These are phyloP conservation scores for Ophiorrhiza pumila DNA, from an alignment of 257 asterid species.

Conservation along the genomic window DNA sequence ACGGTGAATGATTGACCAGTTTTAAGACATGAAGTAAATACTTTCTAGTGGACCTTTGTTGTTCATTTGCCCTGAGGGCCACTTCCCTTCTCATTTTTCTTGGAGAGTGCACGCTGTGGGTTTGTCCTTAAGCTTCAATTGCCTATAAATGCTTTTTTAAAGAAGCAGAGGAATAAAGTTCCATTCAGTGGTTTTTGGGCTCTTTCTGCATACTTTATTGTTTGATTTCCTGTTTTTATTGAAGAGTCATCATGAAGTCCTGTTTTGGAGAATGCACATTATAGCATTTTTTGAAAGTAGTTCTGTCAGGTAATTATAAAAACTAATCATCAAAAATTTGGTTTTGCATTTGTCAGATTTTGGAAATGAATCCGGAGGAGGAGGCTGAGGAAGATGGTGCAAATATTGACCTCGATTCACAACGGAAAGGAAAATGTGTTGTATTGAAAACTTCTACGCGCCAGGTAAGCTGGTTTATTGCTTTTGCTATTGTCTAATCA, in stretches of 20 bases:
- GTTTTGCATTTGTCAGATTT: conserved; percentile 41
- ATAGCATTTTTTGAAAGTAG: neutral
- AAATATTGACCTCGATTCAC: conserved; percentile 95
- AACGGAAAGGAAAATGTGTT: conserved; percentile 96
- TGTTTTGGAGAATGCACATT: too few species aligned
- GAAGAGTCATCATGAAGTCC: neutral
- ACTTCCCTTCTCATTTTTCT: neutral
- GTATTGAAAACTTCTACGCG: conserved; percentile 95
- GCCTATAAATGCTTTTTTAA: neutral
- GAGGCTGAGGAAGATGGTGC: conserved; percentile 99
- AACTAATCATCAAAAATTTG: neutral
- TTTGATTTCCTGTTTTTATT: neutral
- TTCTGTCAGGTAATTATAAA: neutral
- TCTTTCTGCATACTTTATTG: neutral
- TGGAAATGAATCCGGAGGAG: conserved; percentile 99
- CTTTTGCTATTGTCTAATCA: conserved; percentile 9
- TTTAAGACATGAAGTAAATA: neutral
- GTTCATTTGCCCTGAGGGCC: neutral
- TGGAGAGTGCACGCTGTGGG: neutral
- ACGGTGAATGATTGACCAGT: neutral
- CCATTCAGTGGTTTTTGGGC: neutral
- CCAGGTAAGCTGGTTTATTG: conserved; percentile 52
- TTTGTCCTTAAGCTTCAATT: neutral
- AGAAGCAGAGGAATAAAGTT: neutral
- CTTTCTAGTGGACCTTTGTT: neutral